These are phyloP conservation scores for Xylariaceae sp. DNA, from an alignment of 2,329 filamentous ascomycete species.

Conservation along the genomic window DNA sequence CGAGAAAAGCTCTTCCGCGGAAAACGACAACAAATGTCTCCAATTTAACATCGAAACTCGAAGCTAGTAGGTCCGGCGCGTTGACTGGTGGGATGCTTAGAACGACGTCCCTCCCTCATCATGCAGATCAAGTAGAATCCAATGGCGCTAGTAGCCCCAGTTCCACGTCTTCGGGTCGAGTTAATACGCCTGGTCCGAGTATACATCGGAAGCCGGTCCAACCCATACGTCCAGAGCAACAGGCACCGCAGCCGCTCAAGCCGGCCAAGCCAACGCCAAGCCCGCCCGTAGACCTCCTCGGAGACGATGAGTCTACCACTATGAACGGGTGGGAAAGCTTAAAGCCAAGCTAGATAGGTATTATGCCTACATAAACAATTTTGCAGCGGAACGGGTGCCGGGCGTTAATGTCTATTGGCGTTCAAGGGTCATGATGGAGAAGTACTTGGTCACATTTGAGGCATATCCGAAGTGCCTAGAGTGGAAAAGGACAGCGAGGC, in stretches of 20 bases:
- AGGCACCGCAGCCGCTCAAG: slow-evolving; percentile 31
- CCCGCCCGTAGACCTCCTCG: slow-evolving; percentile 49
- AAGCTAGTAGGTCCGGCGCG: slow-evolving; percentile 27
- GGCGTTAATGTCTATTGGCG: slow-evolving; percentile 16
- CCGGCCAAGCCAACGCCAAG: slow-evolving; percentile 38
- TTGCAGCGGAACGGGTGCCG: slow-evolving; percentile 7
- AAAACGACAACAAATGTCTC: slow-evolving; percentile 34
- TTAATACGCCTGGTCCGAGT: slow-evolving; percentile 35
- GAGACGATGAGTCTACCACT: slow-evolving; percentile 47
- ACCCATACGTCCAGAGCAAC: slow-evolving; percentile 33
- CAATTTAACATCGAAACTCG: slow-evolving; percentile 35
- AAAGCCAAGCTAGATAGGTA: slow-evolving; percentile 46
- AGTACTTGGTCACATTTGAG: background rate
- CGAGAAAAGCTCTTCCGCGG: slow-evolving; percentile 32
- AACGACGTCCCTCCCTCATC: slow-evolving; percentile 12
- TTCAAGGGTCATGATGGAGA: slow-evolving; percentile 4
- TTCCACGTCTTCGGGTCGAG: slow-evolving; percentile 18
- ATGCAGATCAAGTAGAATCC: slow-evolving; percentile 2
- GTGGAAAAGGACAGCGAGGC: background rate
- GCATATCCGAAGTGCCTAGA: background rate
- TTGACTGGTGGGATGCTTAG: slow-evolving; percentile 37
- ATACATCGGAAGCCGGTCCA: slow-evolving; percentile 37
- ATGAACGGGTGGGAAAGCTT: slow-evolving; percentile 60
- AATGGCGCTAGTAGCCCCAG: slow-evolving; percentile 8
- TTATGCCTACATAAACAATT: background rate